phyloP scores from a whole-genome alignment of 306 rosid species.

The Prunus mira region DNA sequence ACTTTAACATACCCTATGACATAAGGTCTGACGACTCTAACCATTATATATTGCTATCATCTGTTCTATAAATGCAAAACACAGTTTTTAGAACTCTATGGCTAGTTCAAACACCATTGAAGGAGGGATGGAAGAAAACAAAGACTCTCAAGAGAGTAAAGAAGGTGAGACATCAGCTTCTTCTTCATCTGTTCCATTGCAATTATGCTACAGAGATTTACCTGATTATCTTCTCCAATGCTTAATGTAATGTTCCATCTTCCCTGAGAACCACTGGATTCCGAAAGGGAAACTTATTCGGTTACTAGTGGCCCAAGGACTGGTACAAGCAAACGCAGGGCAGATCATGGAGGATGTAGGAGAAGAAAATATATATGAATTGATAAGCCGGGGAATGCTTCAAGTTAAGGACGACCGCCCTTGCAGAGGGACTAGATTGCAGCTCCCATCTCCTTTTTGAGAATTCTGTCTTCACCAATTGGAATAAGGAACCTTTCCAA shows the following conservation, averaged over 20 bases:
- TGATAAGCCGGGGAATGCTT: constrained; percentile 18
- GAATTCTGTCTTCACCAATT: constrained; percentile 15
- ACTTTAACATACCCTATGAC: not conserved
- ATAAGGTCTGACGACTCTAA: not conserved
- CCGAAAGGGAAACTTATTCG: constrained; percentile 22
- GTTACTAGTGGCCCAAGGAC: constrained; percentile 14
- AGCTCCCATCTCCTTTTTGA: not conserved
- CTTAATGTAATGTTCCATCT: constrained; percentile 17
- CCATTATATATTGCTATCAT: not conserved
- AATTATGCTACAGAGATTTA: constrained; percentile 1
- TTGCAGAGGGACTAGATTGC: constrained; percentile 9
- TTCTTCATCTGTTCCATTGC: constrained; percentile 11
- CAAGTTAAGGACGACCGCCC: not conserved
- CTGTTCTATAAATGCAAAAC: not conserved
- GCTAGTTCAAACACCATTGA: not conserved
- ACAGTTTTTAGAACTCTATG: not conserved
- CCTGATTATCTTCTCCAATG: constrained; percentile 6
- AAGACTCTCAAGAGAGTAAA: not conserved
- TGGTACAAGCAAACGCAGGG: constrained; percentile 14
- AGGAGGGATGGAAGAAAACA: not conserved
- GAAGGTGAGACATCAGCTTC: constrained; percentile 19
- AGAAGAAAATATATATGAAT: constrained; percentile 12
- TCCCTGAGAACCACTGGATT: constrained; percentile 16
- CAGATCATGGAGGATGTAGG: constrained; percentile 22
- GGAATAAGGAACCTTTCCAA: constrained; percentile 17